Base-by-base conservation (phyloP, 805 yeast genomes). In the Kluyveromyces siamensis region DNA sequence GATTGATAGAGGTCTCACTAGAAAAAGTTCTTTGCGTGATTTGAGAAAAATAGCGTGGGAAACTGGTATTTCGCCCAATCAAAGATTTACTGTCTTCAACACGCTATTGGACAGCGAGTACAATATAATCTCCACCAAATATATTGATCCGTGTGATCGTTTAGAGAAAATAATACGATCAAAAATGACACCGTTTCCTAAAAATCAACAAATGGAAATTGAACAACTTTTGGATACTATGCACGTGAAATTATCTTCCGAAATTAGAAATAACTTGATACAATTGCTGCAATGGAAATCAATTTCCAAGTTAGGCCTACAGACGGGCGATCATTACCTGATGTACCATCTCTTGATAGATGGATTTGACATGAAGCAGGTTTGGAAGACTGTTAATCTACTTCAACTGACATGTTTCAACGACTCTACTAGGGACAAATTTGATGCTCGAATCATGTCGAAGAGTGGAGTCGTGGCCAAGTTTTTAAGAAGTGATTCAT, bases 121-220 rank as follows among this genome's bases (percentile, higher is more conserved):
- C 11, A 52, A 52, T 25, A 45, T 58, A n/a, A 55, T 62, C 6
- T 52, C 64, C 54, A 49, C 39, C 42, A 55, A 48, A 45, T 60
- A 53, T 48, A 54, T 72, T 27, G 70, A 78, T 44, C 61, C 70
- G 16, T 72, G 64, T 53, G 69, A 69, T 40, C 73, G 72, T 40
- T 47, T 68, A 13, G 61, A 58, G 37, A 49, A 62, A 17, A 67
- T 71, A 45, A 47, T 63, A 10, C 10, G 39, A 7, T 16, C 45
- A 47, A 44, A 58, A 9, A 50, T 54, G 36, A 63, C 66, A 53
- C 60, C 60, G 16, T 60, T 67, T 41, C 69, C 71, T 2, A 48
- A 52, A 4, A 56, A 59, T 14, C 66, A 67, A 47, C 55, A 58
- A 36, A 48, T 48, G 2, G 71, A 69, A 53, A 61, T 61, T 41